Evolutionary conservation across 179 eudicot genomes (phyloP), one percentile per base, ranked within the genome.

Genomic region (Silene coronaria): DNA sequence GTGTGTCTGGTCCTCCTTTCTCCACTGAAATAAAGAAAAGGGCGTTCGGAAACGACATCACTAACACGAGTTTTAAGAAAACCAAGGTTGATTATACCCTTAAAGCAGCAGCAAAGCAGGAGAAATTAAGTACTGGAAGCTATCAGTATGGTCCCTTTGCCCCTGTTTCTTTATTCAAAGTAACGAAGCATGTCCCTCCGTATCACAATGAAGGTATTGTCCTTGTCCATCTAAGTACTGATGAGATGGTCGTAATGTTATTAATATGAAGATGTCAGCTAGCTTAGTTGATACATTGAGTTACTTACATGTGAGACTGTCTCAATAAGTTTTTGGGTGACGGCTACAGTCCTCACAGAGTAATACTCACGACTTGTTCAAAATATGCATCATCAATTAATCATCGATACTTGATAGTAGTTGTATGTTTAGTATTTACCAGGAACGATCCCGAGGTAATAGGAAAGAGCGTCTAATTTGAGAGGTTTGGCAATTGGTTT

Each of bases 181-280:
- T 66, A 51, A 68, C 74, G 70, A 84, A 78, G 76, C 81, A 70
- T 19, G 69, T 64, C 71, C 97, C 97, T 69, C 90, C 85, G 70
- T 95, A 95, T 84, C 93, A 89, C 34, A 95, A 91, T 80, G 92
- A 88, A 88, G 99, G 99, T 94, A 89, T 64, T 6, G 19, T 67
- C 6, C 11, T 3, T 28, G 64, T 38, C 46, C 46, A 38, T 38
- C 2, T 38, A 38, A 36, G 45, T 36, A 8, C 45, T 36, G 45
- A 36, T 36, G 10, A 36, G 45, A 36, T 36, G 45, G 11, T 36
- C 45, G 1, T 1, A 36, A 36, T 8, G 45, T 36, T 7, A 30
- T n/a, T n/a, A n/a, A n/a, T 30, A 30, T 8, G 5, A 36, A 38
- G 12, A 38, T 38, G 46, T 9, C 46, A 8, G 12, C 46, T 38